Evolutionary conservation across 75 land plant genomes (phyloP).

Genomic region (Cryptomeria japonica): DNA sequence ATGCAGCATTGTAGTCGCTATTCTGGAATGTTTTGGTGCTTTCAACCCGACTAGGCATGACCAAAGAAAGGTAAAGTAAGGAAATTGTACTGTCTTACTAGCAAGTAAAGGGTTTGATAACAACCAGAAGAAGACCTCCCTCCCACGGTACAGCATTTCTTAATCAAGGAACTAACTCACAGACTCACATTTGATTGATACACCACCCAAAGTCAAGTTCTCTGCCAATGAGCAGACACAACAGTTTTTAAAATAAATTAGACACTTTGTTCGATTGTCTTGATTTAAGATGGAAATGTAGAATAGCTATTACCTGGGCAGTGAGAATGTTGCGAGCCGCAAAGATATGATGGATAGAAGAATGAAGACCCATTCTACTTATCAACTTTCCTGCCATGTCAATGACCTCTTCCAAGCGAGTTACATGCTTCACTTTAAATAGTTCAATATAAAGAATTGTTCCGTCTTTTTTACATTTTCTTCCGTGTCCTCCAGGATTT

Average conservation of each 20-base stretch:
- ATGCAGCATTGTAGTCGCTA: neutral
- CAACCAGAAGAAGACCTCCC: neutral
- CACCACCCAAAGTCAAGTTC: neutral
- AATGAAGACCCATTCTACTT: conserved; percentile 44
- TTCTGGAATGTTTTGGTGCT: neutral
- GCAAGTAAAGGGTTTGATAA: neutral
- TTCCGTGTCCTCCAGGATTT: too few species aligned
- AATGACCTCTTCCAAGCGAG: neutral
- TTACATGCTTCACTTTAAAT: neutral
- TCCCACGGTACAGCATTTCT: neutral
- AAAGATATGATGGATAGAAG: conserved; percentile 43
- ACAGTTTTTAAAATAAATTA: neutral
- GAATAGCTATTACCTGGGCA: conserved; percentile 41
- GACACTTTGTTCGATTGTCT: neutral
- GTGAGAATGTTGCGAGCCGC: conserved; percentile 61
- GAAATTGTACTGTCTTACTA: neutral
- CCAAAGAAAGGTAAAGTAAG: neutral
- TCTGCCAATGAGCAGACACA: neutral
- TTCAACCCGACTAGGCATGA: neutral
- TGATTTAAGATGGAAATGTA: neutral
- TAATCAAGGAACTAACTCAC: neutral
- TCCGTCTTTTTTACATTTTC: too few species aligned
- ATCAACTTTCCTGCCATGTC: conserved; percentile 58
- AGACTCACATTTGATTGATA: too few species aligned
- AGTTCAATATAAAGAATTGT: too few species aligned